Base-by-base conservation (phyloP, 179 eudicot genomes). In the Beta macrorhiza region DNA sequence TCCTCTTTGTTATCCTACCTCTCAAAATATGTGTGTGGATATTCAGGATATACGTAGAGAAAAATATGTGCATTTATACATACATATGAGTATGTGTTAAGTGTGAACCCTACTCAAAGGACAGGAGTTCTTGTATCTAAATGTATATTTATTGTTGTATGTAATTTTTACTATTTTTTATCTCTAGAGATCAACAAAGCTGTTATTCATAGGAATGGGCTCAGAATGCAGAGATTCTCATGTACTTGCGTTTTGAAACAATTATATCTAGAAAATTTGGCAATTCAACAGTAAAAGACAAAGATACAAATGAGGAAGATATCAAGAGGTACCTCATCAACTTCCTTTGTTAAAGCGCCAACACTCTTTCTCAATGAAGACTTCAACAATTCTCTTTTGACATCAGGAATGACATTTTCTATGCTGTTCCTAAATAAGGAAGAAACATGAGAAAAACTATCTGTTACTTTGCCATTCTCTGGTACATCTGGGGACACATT, bases 281-380 rank as follows among this genome's bases (percentile, higher is more conserved):
- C 19, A 65, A 49, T 45, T 13, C 13, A 67, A 14, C 37, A 61
- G 16, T 64, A 47, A 9, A 19, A 72, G 53, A 74, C 44, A 13
- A 37, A 20, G 11, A 17, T 25, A 10, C 22, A 71, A 14, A 8
- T 19, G 73, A 58, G 47, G 4, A 70, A 72, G 71, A 70, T 12
- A 63, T 56, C 22, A 79, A 57, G 25, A 75, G 14, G 67, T 88
- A 92, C 98, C 94, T 92, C 97, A 84, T 91, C 91, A 85, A 91
- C 91, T 83, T 91, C 98, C 20, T 83, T 78, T 5, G 88, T 55
- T 69, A 93, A 85, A 72, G 84, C 82, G 61, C 77, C 52, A 12
- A 85, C 89, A 85, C 90, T 79, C 77, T 92, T 87, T 80, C 87
- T 84, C 77, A 92, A 86, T 85, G 90, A 76, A 65, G 89, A 80